These are phyloP conservation scores for Xerocomus potaroensis DNA, from an alignment of 768 basidiomycete genomes.

Conservation along the genomic window DNA sequence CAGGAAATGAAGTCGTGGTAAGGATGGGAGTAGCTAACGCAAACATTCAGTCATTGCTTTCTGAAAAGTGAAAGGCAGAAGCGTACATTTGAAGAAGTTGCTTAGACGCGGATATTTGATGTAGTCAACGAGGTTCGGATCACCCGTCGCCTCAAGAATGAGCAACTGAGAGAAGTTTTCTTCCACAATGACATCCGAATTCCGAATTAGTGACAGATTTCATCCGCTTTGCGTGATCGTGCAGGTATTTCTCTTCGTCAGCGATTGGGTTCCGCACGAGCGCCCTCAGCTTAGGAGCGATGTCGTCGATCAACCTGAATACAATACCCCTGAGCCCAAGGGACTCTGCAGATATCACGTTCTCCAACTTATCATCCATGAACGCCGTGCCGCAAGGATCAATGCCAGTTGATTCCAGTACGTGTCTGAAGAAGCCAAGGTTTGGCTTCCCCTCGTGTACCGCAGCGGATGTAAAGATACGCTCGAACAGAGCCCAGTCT, in stretches of 20 bases:
- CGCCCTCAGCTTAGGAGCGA: slow-evolving; percentile 9
- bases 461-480: slow-evolving; percentile 17
- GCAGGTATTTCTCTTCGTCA: slow-evolving; percentile 14
- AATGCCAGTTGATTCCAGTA: slow-evolving; percentile 13
- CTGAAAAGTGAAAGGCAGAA: background rate
- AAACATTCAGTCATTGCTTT: background rate
- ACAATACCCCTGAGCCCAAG: slow-evolving; percentile 19
- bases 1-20: slow-evolving; percentile 10
- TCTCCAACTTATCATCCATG: slow-evolving; percentile 23
- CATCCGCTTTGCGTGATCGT: slow-evolving; percentile 10
- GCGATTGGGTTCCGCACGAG: slow-evolving; percentile 13
- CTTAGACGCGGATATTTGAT: slow-evolving; percentile 16
- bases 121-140: slow-evolving; percentile 18
- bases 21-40: slow-evolving; percentile 4
- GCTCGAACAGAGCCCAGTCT: slow-evolving; percentile 20
- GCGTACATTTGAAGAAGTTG: slow-evolving; percentile 21
- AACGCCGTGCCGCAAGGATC: slow-evolving; percentile 20
- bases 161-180: slow-evolving; percentile 21
- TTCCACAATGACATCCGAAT: slow-evolving; percentile 12
- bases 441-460: slow-evolving; percentile 19
- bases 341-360: slow-evolving; percentile 16
- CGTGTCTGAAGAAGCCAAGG: slow-evolving; percentile 18
- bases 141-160: slow-evolving; percentile 15
- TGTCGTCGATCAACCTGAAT: slow-evolving; percentile 13
- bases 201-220: slow-evolving; percentile 15